Percentiles rank a stretch among this genome's conserved stretches.
phyloP scores from a whole-genome alignment of 208 protist genomes.

The Angomonas deanei region DNA sequence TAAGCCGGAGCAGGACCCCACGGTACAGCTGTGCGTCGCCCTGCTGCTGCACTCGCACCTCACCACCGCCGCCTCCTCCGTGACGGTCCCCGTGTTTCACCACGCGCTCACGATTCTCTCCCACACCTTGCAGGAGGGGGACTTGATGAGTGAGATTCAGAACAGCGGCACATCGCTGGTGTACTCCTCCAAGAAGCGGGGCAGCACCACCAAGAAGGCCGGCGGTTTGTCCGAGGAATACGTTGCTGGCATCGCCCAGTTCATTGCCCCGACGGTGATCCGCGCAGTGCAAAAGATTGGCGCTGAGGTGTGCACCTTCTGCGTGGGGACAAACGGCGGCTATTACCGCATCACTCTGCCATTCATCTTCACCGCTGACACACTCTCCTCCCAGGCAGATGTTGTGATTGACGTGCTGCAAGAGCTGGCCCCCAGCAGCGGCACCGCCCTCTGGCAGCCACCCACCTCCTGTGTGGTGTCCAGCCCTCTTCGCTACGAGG shows the following conservation, averaged over 20 bases:
- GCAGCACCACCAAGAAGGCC: neutral
- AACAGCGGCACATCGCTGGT: slow-evolving; percentile 24
- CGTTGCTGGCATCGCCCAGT: slow-evolving; percentile 22
- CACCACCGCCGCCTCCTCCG: slow-evolving; percentile 23
- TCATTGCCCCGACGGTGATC: slow-evolving; percentile 33
- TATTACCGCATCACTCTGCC: slow-evolving; percentile 74
- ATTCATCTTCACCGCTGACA: slow-evolving; percentile 16
- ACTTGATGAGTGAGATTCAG: slow-evolving; percentile 4
- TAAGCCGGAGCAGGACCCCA: slow-evolving; percentile 20
- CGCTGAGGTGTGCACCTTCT: slow-evolving; percentile 48
- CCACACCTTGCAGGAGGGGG: slow-evolving; percentile 35
- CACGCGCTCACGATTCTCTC: slow-evolving; percentile 51
- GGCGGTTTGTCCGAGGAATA: slow-evolving; percentile 16
- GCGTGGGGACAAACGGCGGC: slow-evolving; percentile 60
- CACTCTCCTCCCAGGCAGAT: neutral
- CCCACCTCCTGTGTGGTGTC: slow-evolving; percentile 2
- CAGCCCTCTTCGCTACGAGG: slow-evolving; percentile 1
- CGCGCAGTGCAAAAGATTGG: slow-evolving; percentile 39
- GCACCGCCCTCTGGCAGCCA: slow-evolving; percentile 3
- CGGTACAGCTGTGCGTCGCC: slow-evolving; percentile 33
- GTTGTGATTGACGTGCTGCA: slow-evolving; percentile 30
- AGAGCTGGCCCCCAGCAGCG: slow-evolving; percentile 10
- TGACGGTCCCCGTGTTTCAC: slow-evolving; percentile 51
- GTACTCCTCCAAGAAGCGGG: slow-evolving; percentile 27
- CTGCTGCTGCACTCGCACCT: slow-evolving; percentile 70